Conservation (phyloP, 2,329 filamentous ascomycete genomes). For the Onygenales sp. region DNA sequence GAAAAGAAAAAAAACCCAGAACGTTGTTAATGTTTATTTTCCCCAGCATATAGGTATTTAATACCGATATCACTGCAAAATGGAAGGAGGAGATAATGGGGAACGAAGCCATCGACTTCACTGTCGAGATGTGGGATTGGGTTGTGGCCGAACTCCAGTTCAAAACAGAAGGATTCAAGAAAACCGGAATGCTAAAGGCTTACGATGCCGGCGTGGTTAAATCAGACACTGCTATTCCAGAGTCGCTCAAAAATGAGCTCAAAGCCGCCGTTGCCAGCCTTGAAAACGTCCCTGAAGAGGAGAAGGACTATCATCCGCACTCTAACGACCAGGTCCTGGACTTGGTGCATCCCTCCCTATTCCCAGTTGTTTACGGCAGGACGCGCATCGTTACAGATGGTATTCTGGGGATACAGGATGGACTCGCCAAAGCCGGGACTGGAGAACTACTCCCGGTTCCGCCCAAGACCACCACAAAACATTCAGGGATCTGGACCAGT, state of each 20-base stretch:
- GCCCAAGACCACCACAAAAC: not conserved
- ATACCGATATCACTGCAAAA: slow-evolving; percentile 24
- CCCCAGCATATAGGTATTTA: slow-evolving; percentile 19
- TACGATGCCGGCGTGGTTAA: slow-evolving; percentile 44
- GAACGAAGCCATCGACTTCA: slow-evolving; percentile 17
- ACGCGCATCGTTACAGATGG: slow-evolving; percentile 16
- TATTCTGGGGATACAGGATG: slow-evolving; percentile 17
- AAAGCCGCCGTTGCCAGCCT: slow-evolving; percentile 39
- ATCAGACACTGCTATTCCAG: slow-evolving; percentile 41
- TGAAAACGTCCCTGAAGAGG: slow-evolving; percentile 42
- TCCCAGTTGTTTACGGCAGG: slow-evolving; percentile 24
- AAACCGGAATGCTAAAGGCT: slow-evolving; percentile 32
- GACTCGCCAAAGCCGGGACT: slow-evolving; percentile 11
- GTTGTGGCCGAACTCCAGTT: slow-evolving; percentile 40
- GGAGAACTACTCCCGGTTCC: slow-evolving; percentile 12
- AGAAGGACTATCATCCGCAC: slow-evolving; percentile 56
- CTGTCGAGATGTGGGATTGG: slow-evolving; percentile 27
- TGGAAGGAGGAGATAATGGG: slow-evolving; percentile 24
- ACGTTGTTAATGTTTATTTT: not conserved
- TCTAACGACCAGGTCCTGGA: slow-evolving; percentile 51
- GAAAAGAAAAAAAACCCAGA: too few relatives aligned
- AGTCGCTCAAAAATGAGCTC: slow-evolving; percentile 34
- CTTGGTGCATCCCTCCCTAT: slow-evolving; percentile 53
- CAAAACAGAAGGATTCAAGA: slow-evolving; percentile 35
- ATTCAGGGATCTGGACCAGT: not conserved